Conservation (phyloP, 257 asterid genomes). For the Gentiana macrophylla region DNA sequence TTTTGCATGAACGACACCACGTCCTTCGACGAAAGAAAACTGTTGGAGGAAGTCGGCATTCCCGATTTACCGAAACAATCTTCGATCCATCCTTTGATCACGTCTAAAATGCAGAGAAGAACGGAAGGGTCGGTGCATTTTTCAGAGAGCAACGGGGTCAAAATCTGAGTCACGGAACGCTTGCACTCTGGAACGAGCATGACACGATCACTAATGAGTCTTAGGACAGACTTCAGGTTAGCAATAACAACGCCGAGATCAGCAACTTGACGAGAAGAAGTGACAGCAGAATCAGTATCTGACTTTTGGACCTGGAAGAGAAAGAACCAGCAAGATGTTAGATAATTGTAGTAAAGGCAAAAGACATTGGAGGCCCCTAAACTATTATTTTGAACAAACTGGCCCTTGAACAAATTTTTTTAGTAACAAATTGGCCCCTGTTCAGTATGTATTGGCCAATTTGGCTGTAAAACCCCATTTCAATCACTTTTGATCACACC, state of each 20-base stretch:
- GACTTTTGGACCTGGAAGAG: conserved; percentile 70
- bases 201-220: conserved; percentile 73
- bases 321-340: conserved; percentile 5
- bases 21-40: conserved; percentile 73
- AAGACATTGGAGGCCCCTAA: too few relatives aligned
- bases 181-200: conserved; percentile 91
- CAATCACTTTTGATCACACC: too few relatives aligned
- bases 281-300: conserved; percentile 84
- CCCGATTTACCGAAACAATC: conserved; percentile 79
- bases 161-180: conserved; percentile 73
- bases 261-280: conserved; percentile 96
- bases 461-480: too few relatives aligned
- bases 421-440: too few relatives aligned
- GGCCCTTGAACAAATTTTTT: too few relatives aligned
- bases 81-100: conserved; percentile 84
- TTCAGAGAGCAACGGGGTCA: conserved; percentile 79
- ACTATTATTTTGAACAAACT: too few relatives aligned
- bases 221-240: conserved; percentile 75
- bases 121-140: conserved; percentile 90
- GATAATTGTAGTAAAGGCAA: not conserved
- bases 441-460: too few relatives aligned
- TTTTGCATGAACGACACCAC: conserved; percentile 86
- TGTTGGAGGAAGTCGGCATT: conserved; percentile 47
- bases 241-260: conserved; percentile 80
- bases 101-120: conserved; percentile 82